Conservation (phyloP, 225 moss, liverwort and hornwort genomes). For the Polytrichum commune region DNA sequence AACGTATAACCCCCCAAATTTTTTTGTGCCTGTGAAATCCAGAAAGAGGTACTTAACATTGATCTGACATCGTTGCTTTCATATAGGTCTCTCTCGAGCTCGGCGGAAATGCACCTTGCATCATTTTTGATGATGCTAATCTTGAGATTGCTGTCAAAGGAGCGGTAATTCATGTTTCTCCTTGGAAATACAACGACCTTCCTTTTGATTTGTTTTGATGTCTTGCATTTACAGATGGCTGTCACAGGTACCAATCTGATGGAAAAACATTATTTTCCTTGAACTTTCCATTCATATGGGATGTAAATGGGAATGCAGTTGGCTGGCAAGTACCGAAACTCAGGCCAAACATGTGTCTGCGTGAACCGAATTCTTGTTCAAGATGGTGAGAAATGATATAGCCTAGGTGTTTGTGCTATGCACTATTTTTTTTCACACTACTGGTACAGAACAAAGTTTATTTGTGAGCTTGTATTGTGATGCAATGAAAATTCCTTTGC, state of each 20-base stretch:
- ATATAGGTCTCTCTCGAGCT: conserved; percentile 87
- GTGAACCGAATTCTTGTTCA: conserved; percentile 89
- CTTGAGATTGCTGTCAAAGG: conserved; percentile 80
- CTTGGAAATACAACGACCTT: not conserved
- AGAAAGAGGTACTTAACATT: not conserved
- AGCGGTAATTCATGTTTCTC: conserved; percentile 44
- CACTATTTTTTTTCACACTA: no score
- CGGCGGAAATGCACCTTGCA: conserved; percentile 94
- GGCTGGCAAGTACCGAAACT: conserved; percentile 82
- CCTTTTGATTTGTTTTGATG: conserved; percentile 6
- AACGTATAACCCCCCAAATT: no score
- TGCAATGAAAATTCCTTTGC: no score
- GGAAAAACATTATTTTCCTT: not conserved
- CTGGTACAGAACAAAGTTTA: no score
- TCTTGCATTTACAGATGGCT: not conserved
- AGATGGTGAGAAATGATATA: conserved; percentile 47
- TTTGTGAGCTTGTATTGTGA: no score
- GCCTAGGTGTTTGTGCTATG: no score
- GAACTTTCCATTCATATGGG: no score
- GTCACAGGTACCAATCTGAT: not conserved
- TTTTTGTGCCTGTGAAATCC: no score
- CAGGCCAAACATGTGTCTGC: conserved; percentile 94
- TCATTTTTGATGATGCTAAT: conserved; percentile 82
- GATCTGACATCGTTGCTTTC: conserved; percentile 9
- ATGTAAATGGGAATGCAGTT: conserved; percentile 43